Evolutionary conservation across 257 asterid genomes (phyloP).

Genomic region (Buddleja alternifolia): DNA sequence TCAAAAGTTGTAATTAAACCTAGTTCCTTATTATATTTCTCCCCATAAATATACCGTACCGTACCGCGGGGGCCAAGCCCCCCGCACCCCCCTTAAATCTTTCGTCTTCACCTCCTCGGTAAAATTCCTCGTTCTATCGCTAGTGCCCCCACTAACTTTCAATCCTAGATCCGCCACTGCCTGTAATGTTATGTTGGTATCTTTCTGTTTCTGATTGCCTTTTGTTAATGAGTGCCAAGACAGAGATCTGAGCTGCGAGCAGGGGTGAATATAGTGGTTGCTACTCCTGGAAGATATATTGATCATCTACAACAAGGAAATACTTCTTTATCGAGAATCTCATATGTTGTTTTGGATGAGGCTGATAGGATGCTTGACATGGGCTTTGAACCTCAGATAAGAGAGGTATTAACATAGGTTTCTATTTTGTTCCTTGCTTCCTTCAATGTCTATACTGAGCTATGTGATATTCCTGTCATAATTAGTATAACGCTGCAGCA

Average conservation of each 20-base stretch:
- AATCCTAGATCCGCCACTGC: no score
- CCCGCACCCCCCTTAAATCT: no score
- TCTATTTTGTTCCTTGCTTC: conserved; percentile 10
- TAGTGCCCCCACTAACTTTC: no score
- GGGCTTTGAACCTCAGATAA: conserved; percentile 97
- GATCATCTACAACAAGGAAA: conserved; percentile 89
- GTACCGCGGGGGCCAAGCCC: no score
- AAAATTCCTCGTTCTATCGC: no score
- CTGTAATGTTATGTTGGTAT: conserved; percentile 8
- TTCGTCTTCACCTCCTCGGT: no score
- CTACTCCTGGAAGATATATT: conserved; percentile 92
- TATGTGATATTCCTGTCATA: no score
- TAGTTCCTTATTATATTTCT: no score
- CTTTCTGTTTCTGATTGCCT: conserved; percentile 27
- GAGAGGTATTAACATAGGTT: conserved; percentile 77
- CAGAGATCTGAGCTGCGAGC: conserved; percentile 86
- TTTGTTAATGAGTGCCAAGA: conserved; percentile 43
- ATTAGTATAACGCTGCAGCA: no score
- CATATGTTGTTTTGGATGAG: conserved; percentile 83
- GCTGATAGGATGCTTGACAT: conserved; percentile 97
- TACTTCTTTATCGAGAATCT: conserved; percentile 67
- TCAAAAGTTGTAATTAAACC: no score
- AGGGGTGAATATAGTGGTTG: conserved; percentile 87
- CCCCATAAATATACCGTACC: no score
- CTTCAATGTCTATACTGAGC: no score